Evolutionary conservation across 2,329 filamentous ascomycete genomes (phyloP), one percentile per base, ranked within the genome.

Genomic region (Ceratocystis huliohia): DNA sequence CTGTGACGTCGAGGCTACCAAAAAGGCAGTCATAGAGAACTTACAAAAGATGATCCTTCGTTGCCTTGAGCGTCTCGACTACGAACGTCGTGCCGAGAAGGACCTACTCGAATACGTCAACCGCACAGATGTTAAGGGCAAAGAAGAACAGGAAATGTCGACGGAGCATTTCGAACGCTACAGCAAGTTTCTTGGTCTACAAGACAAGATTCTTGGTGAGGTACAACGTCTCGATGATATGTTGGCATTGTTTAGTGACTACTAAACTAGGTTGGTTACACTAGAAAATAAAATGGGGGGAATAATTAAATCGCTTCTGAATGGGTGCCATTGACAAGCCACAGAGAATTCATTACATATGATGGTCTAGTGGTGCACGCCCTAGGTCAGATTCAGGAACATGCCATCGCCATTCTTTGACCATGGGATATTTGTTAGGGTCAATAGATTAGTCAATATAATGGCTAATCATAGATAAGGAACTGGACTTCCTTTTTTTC

Each of bases 21-120:
- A 86, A 62, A 81, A 82, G 22, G 83, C 88, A 68, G 78, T 96
- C 1, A 76, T 96, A 10, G 88, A 96, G 69, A 87, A 90, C 68
- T 84, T 88, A 0, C 97, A 96, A 79, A 96, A 96, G 75, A 83
- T 87, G 33, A 96, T 97, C 89, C 82, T 91, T 17, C 85, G 92
- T 66, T 88, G 88, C 69, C 75, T 96, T 62, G 89, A 96, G 74
- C 87, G 91, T 28, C 82, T 95, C 28, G 83, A 86, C 45, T 84
- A 89, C 33, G 90, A 96, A 74, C 84, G 88, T 48, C 82, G 84
- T 63, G 85, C 85, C 69, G 83, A 90, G 67, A 82, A 84, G 69
- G 84, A 86, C 65, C 84, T 96, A 28, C 80, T 97, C 37, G 83
- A 87, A 33, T 89, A 96, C 74, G 87, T 91, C 1, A 88, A 94